Evolutionary conservation across 805 yeast species (phyloP).

Genomic region (Torulaspora franciscae): DNA sequence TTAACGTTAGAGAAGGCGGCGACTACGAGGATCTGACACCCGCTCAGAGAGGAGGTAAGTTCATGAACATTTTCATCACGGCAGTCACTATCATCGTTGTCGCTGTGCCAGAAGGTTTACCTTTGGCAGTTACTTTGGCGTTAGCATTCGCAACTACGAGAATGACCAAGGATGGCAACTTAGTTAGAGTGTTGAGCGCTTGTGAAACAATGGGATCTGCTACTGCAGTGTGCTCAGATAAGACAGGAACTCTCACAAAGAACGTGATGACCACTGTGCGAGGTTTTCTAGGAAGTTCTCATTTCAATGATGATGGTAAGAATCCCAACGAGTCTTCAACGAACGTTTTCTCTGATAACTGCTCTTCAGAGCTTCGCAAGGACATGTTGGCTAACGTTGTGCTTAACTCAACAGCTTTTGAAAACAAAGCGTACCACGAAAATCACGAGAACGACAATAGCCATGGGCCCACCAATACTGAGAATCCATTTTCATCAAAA

Average conservation of each 20-base stretch:
- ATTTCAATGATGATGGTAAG: conserved; percentile 46
- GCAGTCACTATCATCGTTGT: conserved; percentile 92
- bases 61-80: conserved; percentile 80
- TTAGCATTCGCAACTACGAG: conserved; percentile 97
- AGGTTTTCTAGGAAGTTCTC: conserved; percentile 59
- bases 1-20: conserved; percentile 40
- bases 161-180: conserved; percentile 93
- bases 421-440: conserved; percentile 43
- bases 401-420: conserved; percentile 88
- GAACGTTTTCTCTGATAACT: conserved; percentile 6
- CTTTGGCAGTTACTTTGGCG: conserved; percentile 94
- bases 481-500: conserved; percentile 26
- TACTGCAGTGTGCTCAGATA: conserved; percentile 93
- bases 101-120: conserved; percentile 99
- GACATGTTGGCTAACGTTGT: conserved; percentile 53
- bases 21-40: conserved; percentile 43
- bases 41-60: conserved; percentile 77
- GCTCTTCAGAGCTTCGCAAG: conserved; percentile 16
- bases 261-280: conserved; percentile 87
- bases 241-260: conserved; percentile 95
- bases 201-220: conserved; percentile 99
- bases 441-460: conserved; percentile 9
- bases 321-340: conserved; percentile 8
- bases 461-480: conserved; percentile 15
- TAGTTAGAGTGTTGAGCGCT: conserved; percentile 87